Percentiles rank a stretch among this genome's conserved stretches.
phyloP scores from a whole-genome alignment of 2,329 filamentous ascomycete species.

The Colletotrichum salicis region DNA sequence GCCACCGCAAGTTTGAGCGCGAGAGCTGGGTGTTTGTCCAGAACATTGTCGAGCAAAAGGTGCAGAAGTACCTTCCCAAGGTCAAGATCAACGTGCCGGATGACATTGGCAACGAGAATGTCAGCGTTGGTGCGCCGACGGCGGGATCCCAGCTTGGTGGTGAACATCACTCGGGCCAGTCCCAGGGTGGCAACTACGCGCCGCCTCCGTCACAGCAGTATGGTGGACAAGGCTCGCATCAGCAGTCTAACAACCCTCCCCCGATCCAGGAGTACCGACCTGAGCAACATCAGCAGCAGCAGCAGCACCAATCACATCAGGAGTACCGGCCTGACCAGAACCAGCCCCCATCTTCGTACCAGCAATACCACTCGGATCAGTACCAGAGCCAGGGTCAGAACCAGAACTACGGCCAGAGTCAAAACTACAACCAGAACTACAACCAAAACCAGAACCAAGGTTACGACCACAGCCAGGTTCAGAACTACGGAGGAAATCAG shows the following conservation, averaged over 20 bases:
- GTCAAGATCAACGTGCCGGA: conserved; percentile 58
- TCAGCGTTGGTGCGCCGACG: conserved; percentile 53
- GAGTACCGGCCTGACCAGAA: conserved; percentile 34
- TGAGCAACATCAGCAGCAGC: conserved; percentile 23
- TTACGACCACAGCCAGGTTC: neutral
- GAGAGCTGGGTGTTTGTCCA: conserved; percentile 59
- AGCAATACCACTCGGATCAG: conserved; percentile 36
- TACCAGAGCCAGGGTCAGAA: conserved; percentile 34
- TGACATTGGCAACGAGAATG: conserved; percentile 59
- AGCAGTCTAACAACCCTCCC: conserved; percentile 42
- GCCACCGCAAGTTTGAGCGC: conserved; percentile 58
- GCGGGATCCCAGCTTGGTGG: conserved; percentile 45
- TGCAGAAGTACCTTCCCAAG: conserved; percentile 57
- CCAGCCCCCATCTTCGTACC: conserved; percentile 34
- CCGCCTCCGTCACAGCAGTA: conserved; percentile 34
- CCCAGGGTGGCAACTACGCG: conserved; percentile 38
- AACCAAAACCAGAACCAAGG: conserved; percentile 27
- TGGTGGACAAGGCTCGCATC: conserved; percentile 37
- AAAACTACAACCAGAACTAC: conserved; percentile 19
- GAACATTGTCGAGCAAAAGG: conserved; percentile 56
- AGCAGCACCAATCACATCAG: conserved; percentile 23
- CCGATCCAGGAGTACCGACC: conserved; percentile 35
- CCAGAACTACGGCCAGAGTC: conserved; percentile 17
- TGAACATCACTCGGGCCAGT: conserved; percentile 41
- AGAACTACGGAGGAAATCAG: conserved; percentile 30